Conservation (phyloP, 306 rosid species). For the Myrica gale region DNA sequence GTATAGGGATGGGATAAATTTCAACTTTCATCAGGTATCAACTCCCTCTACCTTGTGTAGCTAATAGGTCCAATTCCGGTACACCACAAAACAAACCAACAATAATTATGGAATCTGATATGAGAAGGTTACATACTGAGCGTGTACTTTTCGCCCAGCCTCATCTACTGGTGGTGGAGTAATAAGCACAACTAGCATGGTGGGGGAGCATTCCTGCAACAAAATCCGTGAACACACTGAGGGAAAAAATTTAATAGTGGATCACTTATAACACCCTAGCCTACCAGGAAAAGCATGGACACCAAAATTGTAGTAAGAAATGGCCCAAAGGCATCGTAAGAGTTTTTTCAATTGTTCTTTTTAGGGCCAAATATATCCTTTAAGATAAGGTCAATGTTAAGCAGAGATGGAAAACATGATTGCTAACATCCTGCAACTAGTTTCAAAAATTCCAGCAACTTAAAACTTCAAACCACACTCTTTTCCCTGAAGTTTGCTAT, state of each 20-base stretch:
- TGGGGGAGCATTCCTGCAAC: constrained; percentile 66
- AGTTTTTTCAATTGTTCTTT: neutral
- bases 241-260: constrained; percentile 19
- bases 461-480: neutral
- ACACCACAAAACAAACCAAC: neutral
- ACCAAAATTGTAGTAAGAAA: neutral
- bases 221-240: constrained; percentile 26
- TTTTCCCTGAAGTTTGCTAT: neutral
- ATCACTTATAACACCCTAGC: neutral
- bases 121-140: constrained; percentile 45
- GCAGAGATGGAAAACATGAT: too few relatives aligned
- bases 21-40: neutral
- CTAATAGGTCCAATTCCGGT: constrained; percentile 1
- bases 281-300: neutral
- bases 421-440: neutral
- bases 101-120: constrained; percentile 6
- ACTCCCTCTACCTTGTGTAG: neutral
- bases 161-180: constrained; percentile 86
- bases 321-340: neutral
- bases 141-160: constrained; percentile 67
- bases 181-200: constrained; percentile 66
- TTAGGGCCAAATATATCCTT: neutral
- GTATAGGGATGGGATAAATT: neutral
- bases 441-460: neutral
- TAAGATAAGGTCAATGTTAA: neutral